Evolutionary conservation across 2,329 filamentous ascomycete genomes (phyloP), one percentile per base, ranked within the genome.

Genomic region (Lachnellula suecica): DNA sequence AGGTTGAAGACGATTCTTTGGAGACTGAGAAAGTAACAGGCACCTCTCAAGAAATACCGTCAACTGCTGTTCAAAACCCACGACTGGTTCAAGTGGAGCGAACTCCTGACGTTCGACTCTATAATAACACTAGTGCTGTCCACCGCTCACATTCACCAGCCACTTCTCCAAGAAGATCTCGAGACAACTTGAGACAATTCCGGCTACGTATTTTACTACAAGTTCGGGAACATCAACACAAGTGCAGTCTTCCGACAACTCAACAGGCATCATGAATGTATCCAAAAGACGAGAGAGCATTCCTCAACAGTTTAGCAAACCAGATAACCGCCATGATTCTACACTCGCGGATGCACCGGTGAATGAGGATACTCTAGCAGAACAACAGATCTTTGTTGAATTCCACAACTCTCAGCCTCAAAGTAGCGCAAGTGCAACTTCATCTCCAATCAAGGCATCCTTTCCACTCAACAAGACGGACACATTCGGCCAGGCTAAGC

Each of bases 51-150:
- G 45, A 49, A 20, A 17, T 44, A 24, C 59, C 59, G 8, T 61
- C 59, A 25, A 62, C 53, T 38, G 46, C 54, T 29, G 22, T 47
- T 4, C 35, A 38, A 4, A 48, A 49, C 22, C 29, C 44, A 15
- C 25, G 23, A 13, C 42, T 53, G 6, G 50, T 67, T 22, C 63
- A 65, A 49, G 64, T 67, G 8, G 50, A 66, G 47, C 53, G 56
- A 38, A 66, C 63, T 1, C 62, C 62, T 11, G 48, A 53, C 24
- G n/a, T 20, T 45, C 19, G 45, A 48, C 6, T 11, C 31, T 19
- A 20, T 20, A 37, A 22, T 4, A 20, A 40, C 19, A 4, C 8
- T n/a, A 10, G 38, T 17, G 23, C 31, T 24, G 22, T 13, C 8
- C 24, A 10, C 22, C 10, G 31, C 17, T 47, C 44, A 15, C 15